These are phyloP conservation scores for Endocarpon pusillum DNA, from an alignment of 495 filamentous ascomycete genomes.

Conservation along the genomic window DNA sequence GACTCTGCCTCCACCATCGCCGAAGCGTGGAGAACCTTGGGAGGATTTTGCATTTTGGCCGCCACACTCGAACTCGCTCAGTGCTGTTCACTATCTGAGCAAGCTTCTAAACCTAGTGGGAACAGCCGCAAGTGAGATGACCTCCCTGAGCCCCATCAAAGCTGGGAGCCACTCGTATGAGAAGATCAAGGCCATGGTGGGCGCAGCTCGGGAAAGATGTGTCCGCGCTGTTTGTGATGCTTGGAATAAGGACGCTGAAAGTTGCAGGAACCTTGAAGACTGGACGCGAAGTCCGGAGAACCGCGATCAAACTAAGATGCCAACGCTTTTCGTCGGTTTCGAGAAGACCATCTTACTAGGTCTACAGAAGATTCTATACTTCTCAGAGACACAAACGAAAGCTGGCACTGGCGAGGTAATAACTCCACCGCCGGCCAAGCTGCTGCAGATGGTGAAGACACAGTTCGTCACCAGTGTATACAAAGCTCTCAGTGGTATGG, in stretches of 20 bases:
- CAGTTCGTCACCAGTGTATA: conserved; percentile 86
- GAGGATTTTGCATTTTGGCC: conserved; percentile 97
- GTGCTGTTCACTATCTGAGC: conserved; percentile 69
- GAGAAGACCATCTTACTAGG: conserved; percentile 59
- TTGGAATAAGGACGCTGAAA: conserved; percentile 79
- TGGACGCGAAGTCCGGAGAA: conserved; percentile 70
- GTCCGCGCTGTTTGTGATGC: conserved; percentile 62
- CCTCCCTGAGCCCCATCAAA: conserved; percentile 45
- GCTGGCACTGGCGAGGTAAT: conserved; percentile 55
- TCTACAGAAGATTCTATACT: conserved; percentile 88
- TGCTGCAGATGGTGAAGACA: conserved; percentile 67
- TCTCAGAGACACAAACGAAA: conserved; percentile 63
- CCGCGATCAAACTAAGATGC: conserved; percentile 79
- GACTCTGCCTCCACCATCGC: conserved; percentile 60
- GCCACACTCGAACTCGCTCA: conserved; percentile 75
- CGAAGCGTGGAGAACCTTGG: conserved; percentile 62
- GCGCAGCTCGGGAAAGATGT: conserved; percentile 64
- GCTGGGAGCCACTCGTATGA: conserved; percentile 42
- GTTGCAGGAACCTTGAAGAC: conserved; percentile 76
- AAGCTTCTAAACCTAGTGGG: conserved; percentile 68
- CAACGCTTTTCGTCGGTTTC: conserved; percentile 59
- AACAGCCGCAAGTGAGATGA: conserved; percentile 74
- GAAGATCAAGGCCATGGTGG: conserved; percentile 51
- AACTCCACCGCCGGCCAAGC: conserved; percentile 60
- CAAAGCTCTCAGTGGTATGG: conserved; percentile 81